These are phyloP conservation scores for Ceratobasidium sp. DNA, from an alignment of 1,284 basidiomycete genomes.

Conservation along the genomic window DNA sequence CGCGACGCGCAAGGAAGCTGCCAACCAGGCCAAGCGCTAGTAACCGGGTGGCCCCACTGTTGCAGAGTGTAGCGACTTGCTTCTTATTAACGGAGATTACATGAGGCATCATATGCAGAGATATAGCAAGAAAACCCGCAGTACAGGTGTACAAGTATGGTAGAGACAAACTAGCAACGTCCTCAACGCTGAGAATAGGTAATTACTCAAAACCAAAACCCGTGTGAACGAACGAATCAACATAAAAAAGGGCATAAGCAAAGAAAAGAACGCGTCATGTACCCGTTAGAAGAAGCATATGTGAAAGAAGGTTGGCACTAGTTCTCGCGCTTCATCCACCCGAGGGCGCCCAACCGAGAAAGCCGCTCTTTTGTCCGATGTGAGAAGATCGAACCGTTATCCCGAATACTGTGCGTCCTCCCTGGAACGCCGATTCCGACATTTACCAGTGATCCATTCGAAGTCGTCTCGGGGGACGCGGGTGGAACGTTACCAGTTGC, in stretches of 20 bases:
- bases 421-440: slow-evolving; percentile 18
- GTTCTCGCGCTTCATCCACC: slow-evolving; percentile 36
- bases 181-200: slow-evolving; percentile 4
- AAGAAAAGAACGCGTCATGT: not conserved
- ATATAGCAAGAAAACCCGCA: not conserved
- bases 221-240: not conserved
- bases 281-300: slow-evolving; percentile 6
- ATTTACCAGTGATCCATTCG: slow-evolving; percentile 30
- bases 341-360: slow-evolving; percentile 24
- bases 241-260: slow-evolving; percentile 9
- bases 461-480: slow-evolving; percentile 25
- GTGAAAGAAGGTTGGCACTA: not conserved
- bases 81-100: slow-evolving; percentile 29
- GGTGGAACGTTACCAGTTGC: not conserved
- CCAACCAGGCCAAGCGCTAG: slow-evolving; percentile 63
- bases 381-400: slow-evolving; percentile 29
- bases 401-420: slow-evolving; percentile 26
- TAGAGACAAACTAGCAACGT: not conserved
- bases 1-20: slow-evolving; percentile 78
- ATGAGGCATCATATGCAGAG: not conserved
- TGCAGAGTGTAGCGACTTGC: not conserved
- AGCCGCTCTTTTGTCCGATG: slow-evolving; percentile 35
- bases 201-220: slow-evolving; percentile 2
- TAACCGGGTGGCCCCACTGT: not conserved
- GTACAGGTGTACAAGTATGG: slow-evolving; percentile 25